Conservation (phyloP, 352 stramenopile genomes). For the Pythium brassicae region DNA sequence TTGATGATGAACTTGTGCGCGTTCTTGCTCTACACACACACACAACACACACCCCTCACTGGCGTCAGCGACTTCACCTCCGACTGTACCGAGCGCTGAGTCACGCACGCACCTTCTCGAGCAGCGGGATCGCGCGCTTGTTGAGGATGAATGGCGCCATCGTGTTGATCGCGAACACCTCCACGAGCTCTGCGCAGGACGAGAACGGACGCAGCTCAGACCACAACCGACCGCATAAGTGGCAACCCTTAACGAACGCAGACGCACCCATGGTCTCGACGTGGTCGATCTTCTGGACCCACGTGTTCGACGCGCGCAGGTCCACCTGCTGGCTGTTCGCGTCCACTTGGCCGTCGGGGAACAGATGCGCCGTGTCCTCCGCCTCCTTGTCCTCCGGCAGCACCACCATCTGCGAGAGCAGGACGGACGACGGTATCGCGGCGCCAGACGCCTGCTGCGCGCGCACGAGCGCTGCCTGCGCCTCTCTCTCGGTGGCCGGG, state of each 20-base stretch:
- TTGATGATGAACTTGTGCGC: constrained; percentile 87
- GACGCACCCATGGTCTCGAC: constrained; percentile 64
- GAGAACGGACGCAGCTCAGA: too few relatives aligned
- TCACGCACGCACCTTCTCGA: constrained; percentile 41
- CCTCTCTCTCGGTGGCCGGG: not conserved
- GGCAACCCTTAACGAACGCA: too few relatives aligned
- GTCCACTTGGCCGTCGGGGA: constrained; percentile 77
- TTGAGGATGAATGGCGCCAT: constrained; percentile 95
- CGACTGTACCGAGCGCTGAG: not conserved
- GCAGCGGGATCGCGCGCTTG: constrained; percentile 61
- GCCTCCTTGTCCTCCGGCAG: constrained; percentile 81
- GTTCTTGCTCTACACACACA: constrained; percentile 32
- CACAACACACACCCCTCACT: not conserved
- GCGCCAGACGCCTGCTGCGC: constrained; percentile 15
- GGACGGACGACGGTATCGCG: constrained; percentile 66
- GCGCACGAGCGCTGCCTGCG: constrained; percentile 22
- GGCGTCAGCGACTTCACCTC: not conserved
- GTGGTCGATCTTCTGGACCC: constrained; percentile 80
- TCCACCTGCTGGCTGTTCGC: constrained; percentile 93
- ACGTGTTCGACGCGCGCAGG: constrained; percentile 90
- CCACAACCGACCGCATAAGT: too few relatives aligned
- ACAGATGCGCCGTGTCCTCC: constrained; percentile 42
- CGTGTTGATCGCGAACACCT: constrained; percentile 91
- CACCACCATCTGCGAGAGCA: constrained; percentile 87
- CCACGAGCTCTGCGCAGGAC: constrained; percentile 46